These are phyloP conservation scores for Apiospora malaysiana DNA, from an alignment of 2,329 filamentous ascomycete species.

Conservation along the genomic window DNA sequence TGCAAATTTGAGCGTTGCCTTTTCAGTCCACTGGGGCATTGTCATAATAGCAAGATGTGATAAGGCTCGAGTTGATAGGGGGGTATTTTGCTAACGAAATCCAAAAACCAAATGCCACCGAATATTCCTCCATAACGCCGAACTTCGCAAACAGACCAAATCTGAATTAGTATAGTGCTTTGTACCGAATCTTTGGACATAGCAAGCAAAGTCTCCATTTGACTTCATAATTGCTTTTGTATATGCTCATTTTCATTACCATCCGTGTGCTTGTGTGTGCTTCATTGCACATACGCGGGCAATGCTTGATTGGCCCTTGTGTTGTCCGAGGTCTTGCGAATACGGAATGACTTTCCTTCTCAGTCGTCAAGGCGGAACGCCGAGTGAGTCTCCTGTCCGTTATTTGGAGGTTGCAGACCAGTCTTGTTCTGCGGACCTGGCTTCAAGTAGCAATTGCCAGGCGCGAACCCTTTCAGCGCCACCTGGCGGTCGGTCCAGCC, in stretches of 20 bases:
- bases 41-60: background rate
- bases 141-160: background rate
- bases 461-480: constrained; percentile 42
- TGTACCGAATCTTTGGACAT: background rate
- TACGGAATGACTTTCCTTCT: background rate
- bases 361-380: constrained; percentile 36
- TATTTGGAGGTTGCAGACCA: constrained; percentile 38
- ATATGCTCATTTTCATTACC: background rate
- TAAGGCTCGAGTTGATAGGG: background rate
- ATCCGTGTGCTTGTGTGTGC: background rate
- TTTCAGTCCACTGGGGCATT: background rate
- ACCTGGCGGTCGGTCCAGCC: constrained; percentile 46
- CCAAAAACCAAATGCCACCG: background rate
- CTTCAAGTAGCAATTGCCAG: constrained; percentile 54
- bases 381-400: constrained; percentile 44
- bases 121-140: background rate
- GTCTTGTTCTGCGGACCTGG: constrained; percentile 42
- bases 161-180: background rate
- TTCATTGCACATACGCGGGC: background rate
- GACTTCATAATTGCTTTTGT: background rate
- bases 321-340: background rate
- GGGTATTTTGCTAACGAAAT: constrained; percentile 7
- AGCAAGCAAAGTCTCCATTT: background rate
- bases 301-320: background rate
- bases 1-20: background rate